A percentile compares a stretch with the other conserved stretches of the same genome.
These are phyloP conservation scores for Moelleriella libera DNA, from an alignment of 2,329 filamentous ascomycete genomes.

Conservation along the genomic window DNA sequence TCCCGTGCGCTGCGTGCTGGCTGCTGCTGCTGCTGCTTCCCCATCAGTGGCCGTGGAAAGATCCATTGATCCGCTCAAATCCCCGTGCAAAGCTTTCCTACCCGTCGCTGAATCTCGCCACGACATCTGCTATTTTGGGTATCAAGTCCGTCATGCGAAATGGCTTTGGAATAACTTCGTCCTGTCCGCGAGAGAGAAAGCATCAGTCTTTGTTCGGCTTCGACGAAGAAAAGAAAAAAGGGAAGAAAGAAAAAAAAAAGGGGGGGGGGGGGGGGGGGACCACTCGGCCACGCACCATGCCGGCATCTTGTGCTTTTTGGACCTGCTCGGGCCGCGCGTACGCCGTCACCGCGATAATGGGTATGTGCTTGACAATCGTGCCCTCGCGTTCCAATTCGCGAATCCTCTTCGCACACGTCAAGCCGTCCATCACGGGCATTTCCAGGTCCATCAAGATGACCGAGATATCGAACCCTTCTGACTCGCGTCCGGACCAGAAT, in stretches of 20 bases:
- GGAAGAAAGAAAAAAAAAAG: neutral
- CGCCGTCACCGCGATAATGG: slow-evolving; percentile 70
- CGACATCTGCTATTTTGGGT: slow-evolving; percentile 4
- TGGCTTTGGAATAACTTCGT: slow-evolving; percentile 4
- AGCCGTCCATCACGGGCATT: slow-evolving; percentile 73
- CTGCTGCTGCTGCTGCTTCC: too few relatives aligned
- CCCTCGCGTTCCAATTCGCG: slow-evolving; percentile 50
- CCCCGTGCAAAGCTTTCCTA: too few relatives aligned
- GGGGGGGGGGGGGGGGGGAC: too few relatives aligned
- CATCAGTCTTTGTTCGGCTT: too few relatives aligned
- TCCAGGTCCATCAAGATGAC: slow-evolving; percentile 69
- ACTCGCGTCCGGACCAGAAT: slow-evolving; percentile 37
- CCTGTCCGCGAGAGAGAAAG: too few relatives aligned
- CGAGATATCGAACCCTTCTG: slow-evolving; percentile 35
- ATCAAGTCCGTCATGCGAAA: slow-evolving; percentile 4
- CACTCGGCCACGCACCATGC: slow-evolving; percentile 44
- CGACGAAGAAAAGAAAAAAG: neutral
- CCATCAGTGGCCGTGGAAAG: too few relatives aligned
- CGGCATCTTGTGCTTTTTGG: slow-evolving; percentile 52
- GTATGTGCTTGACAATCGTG: slow-evolving; percentile 49
- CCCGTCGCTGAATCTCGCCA: neutral
- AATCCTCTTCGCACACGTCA: slow-evolving; percentile 58
- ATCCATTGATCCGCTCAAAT: too few relatives aligned
- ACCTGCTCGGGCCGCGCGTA: slow-evolving; percentile 65
- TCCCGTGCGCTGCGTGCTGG: too few relatives aligned